These are phyloP conservation scores for Viola odorata DNA, from an alignment of 345 rosid genomes.

Conservation along the genomic window DNA sequence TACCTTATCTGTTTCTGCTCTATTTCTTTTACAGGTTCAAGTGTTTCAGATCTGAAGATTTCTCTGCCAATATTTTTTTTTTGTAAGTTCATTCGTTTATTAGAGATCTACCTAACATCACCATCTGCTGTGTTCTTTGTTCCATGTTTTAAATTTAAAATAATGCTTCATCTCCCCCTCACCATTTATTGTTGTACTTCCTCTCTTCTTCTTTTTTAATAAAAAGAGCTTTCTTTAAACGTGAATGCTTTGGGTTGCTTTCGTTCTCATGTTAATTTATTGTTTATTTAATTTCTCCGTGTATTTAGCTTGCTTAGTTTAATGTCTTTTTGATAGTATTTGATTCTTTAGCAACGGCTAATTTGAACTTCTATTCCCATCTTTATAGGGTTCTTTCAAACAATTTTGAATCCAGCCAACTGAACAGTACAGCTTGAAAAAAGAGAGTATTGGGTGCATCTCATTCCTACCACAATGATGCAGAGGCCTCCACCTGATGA, in stretches of 20 bases:
- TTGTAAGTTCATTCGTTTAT: slow-evolving; percentile 9
- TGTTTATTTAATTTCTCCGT: slow-evolving; percentile 14
- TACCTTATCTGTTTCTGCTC: not conserved
- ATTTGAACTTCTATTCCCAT: slow-evolving; percentile 14
- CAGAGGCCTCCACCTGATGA: slow-evolving; percentile 77
- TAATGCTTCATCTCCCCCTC: not conserved
- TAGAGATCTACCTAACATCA: not conserved
- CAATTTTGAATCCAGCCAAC: slow-evolving; percentile 5
- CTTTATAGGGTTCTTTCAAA: slow-evolving; percentile 23
- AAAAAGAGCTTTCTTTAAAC: not conserved
- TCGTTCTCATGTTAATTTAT: slow-evolving; percentile 1
- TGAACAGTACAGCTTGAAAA: slow-evolving; percentile 6
- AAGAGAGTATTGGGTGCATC: slow-evolving; percentile 11
- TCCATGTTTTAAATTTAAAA: not conserved
- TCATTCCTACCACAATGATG: slow-evolving; percentile 35
- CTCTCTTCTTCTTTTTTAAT: not conserved
- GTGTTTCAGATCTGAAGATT: slow-evolving; percentile 47
- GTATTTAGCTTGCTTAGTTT: slow-evolving; percentile 9
- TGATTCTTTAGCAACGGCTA: slow-evolving; percentile 13
- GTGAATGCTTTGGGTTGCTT: slow-evolving; percentile 2
- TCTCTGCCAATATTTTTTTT: slow-evolving; percentile 4
- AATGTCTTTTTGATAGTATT: not conserved
- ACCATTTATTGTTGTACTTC: not conserved
- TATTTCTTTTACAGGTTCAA: slow-evolving; percentile 12
- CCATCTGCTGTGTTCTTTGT: not conserved